Evolutionary conservation across 2,329 filamentous ascomycete genomes (phyloP).

Genomic region (Ceratocystiopsis minuta): DNA sequence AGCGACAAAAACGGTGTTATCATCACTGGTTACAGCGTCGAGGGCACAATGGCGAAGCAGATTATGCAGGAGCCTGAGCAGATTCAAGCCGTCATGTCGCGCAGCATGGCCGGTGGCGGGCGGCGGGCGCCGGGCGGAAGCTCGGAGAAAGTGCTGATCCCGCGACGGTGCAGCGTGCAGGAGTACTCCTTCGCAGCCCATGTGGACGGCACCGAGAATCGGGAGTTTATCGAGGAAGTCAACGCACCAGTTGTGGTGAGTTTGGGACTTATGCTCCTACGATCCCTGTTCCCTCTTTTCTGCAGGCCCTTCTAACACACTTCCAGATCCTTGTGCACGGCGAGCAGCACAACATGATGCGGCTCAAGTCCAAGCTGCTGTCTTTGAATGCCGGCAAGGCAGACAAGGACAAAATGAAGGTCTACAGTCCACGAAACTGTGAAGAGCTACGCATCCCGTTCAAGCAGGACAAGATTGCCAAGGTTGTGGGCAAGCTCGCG

Average conservation of each 20-base stretch:
- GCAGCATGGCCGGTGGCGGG: constrained; percentile 40
- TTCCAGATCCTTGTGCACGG: constrained; percentile 94
- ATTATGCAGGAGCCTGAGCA: constrained; percentile 89
- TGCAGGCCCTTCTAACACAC: constrained; percentile 4
- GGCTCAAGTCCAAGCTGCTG: constrained; percentile 82
- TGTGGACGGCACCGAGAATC: constrained; percentile 88
- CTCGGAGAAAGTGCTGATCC: constrained; percentile 79
- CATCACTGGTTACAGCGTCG: constrained; percentile 95
- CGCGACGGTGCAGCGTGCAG: constrained; percentile 76
- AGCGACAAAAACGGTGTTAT: constrained; percentile 96
- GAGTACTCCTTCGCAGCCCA: constrained; percentile 94
- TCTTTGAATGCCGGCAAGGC: constrained; percentile 74
- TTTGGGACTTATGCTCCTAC: constrained; percentile 15
- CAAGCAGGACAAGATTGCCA: constrained; percentile 84
- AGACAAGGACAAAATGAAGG: constrained; percentile 68
- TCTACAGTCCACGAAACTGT: constrained; percentile 86
- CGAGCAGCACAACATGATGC: constrained; percentile 96
- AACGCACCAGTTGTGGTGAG: constrained; percentile 79
- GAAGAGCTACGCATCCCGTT: constrained; percentile 92
- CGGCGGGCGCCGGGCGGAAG: constrained; percentile 48
- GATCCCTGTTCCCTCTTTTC: background rate
- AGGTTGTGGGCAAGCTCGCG: constrained; percentile 87
- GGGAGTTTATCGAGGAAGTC: constrained; percentile 92
- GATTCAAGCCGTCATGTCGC: constrained; percentile 84
- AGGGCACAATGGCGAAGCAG: constrained; percentile 94